These are phyloP conservation scores for Xylariaceae sp. DNA, from an alignment of 2,329 filamentous ascomycete genomes.

Conservation along the genomic window DNA sequence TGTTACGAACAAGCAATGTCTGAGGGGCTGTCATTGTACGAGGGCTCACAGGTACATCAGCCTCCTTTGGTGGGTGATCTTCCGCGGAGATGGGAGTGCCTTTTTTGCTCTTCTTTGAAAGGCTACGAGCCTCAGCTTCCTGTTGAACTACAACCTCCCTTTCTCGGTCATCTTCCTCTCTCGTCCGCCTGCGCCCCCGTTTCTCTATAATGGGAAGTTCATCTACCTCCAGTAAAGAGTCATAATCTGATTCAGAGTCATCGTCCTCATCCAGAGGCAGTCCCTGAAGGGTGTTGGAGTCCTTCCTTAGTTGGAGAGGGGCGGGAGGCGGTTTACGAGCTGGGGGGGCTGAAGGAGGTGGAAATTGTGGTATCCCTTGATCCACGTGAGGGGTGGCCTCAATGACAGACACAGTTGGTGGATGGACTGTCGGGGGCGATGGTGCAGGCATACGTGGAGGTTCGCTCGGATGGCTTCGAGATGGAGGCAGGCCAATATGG, in stretches of 20 bases:
- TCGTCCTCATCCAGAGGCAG: constrained; percentile 48
- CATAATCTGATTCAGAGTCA: constrained; percentile 76
- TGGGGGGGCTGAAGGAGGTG: constrained; percentile 53
- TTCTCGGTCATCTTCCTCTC: constrained; percentile 80
- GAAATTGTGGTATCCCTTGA: constrained; percentile 47
- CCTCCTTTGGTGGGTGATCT: constrained; percentile 26
- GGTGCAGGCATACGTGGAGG: constrained; percentile 52
- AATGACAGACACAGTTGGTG: constrained; percentile 38
- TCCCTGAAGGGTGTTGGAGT: constrained; percentile 27
- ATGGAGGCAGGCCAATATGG: constrained; percentile 51
- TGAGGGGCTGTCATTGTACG: constrained; percentile 28
- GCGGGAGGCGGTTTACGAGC: constrained; percentile 80
- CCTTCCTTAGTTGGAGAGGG: constrained; percentile 66
- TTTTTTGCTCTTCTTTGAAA: constrained; percentile 68
- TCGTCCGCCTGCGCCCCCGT: constrained; percentile 75
- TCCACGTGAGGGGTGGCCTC: constrained; percentile 44
- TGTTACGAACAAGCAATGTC: constrained; percentile 34
- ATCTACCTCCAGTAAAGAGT: constrained; percentile 68
- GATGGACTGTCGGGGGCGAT: constrained; percentile 37
- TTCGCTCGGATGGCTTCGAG: constrained; percentile 50
- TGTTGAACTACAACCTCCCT: constrained; percentile 65
- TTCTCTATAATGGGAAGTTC: constrained; percentile 54
- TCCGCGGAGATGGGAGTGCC: constrained; percentile 43
- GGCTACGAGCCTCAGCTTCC: constrained; percentile 66
- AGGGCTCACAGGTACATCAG: constrained; percentile 38